A percentile compares a stretch with the other conserved stretches of the same genome.
Conservation (phyloP, 2,329 filamentous ascomycete genomes). For the Stagonosporopsis cucurbitacearum region DNA sequence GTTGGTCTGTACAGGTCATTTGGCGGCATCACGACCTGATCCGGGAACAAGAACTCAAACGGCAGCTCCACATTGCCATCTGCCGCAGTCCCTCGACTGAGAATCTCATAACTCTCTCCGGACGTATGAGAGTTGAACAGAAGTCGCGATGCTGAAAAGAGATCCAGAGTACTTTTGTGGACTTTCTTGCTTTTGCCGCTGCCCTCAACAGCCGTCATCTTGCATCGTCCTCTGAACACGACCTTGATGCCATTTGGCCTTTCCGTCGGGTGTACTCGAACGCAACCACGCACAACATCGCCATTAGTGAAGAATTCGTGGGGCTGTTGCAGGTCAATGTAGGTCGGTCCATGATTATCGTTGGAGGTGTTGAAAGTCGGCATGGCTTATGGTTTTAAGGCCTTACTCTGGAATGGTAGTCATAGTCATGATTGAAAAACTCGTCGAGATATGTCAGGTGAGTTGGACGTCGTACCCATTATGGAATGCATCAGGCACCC, state of each 20-base stretch:
- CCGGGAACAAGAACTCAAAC: not conserved
- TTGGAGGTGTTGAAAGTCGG: not conserved
- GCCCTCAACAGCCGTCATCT: not conserved
- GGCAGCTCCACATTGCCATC: slow-evolving; percentile 1
- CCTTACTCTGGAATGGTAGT: not conserved
- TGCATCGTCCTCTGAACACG: not conserved
- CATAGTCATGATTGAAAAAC: not conserved
- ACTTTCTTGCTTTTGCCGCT: not conserved
- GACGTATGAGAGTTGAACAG: not conserved
- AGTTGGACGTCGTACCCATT: not conserved
- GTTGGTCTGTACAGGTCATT: not conserved
- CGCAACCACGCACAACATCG: not conserved
- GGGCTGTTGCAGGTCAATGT: not conserved
- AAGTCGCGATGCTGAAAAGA: not conserved
- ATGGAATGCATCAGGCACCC: not conserved
- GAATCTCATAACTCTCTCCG: not conserved
- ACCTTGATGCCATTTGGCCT: not conserved
- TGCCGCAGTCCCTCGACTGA: not conserved
- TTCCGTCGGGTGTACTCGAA: not conserved
- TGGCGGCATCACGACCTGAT: not conserved
- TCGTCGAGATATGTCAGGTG: not conserved
- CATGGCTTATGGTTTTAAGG: not conserved
- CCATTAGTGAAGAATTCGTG: not conserved
- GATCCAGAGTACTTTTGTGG: not conserved
- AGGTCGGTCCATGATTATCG: not conserved